phyloP scores from a whole-genome alignment of 805 yeast species.

The Myxozyma geophila region DNA sequence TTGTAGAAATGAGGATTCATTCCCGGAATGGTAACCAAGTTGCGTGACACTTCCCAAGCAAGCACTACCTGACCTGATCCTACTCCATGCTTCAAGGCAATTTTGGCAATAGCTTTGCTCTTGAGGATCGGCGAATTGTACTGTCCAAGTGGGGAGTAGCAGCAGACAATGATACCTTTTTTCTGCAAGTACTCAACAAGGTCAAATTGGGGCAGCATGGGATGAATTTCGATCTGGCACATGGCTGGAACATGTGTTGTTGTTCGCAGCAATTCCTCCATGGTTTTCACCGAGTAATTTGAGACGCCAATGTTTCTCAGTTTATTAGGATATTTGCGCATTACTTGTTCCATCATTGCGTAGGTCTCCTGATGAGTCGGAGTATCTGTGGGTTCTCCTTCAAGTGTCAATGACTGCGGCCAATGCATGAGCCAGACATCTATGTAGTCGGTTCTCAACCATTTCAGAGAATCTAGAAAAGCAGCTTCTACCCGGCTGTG shows the following conservation, averaged over 20 bases:
- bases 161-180: conserved; percentile 63
- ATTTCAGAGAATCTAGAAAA: conserved; percentile 60
- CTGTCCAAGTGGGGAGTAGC: conserved; percentile 78
- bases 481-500: conserved; percentile 55
- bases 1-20: conserved; percentile 64
- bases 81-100: conserved; percentile 62
- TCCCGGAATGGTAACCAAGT: conserved; percentile 75
- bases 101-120: conserved; percentile 59
- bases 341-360: conserved; percentile 61
- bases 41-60: conserved; percentile 82
- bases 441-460: conserved; percentile 72
- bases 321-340: conserved; percentile 54
- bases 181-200: conserved; percentile 57
- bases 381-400: conserved; percentile 51
- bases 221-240: conserved; percentile 66
- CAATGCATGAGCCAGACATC: conserved; percentile 81
- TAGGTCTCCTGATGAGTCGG: conserved; percentile 73
- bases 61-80: conserved; percentile 66
- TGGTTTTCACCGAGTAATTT: conserved; percentile 65
- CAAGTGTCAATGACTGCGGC: conserved; percentile 61
- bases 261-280: conserved; percentile 63
- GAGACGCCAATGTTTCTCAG: conserved; percentile 78
- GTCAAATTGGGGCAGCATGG: conserved; percentile 52
- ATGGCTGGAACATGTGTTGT: conserved; percentile 60
- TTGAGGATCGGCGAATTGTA: conserved; percentile 65